Conservation (phyloP, 1,284 basidiomycete genomes). For the Boletus semigastroideus region DNA sequence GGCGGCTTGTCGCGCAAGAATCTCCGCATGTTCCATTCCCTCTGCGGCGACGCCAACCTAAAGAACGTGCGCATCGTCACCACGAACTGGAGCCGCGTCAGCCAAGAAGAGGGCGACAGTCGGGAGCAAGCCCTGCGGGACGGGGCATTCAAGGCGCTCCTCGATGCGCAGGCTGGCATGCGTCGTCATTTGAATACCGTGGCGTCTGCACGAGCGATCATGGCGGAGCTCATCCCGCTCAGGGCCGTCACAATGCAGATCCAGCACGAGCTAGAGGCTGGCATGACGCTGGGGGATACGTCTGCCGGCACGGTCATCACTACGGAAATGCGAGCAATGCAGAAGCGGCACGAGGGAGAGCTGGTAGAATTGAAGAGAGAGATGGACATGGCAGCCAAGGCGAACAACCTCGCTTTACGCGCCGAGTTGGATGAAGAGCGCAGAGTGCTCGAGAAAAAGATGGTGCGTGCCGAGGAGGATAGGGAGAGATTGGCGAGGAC, state of each 20-base stretch:
- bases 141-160: background rate
- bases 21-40: background rate
- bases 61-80: background rate
- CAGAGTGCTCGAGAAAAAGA: background rate
- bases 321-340: background rate
- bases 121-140: background rate
- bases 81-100: background rate
- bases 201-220: background rate
- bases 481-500: background rate
- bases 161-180: background rate
- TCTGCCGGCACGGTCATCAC: background rate
- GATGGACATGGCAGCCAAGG: background rate
- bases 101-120: background rate
- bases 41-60: background rate
- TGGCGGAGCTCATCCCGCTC: background rate
- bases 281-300: background rate
- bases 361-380: background rate
- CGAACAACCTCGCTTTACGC: background rate
- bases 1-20: background rate
- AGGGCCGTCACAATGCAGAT: background rate
- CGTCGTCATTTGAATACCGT: background rate
- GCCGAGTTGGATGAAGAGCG: background rate
- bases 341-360: background rate
- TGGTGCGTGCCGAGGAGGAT: background rate
- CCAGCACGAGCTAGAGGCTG: background rate